These are phyloP conservation scores for Auriculariales sp. DNA, from an alignment of 768 basidiomycete genomes.

Conservation along the genomic window DNA sequence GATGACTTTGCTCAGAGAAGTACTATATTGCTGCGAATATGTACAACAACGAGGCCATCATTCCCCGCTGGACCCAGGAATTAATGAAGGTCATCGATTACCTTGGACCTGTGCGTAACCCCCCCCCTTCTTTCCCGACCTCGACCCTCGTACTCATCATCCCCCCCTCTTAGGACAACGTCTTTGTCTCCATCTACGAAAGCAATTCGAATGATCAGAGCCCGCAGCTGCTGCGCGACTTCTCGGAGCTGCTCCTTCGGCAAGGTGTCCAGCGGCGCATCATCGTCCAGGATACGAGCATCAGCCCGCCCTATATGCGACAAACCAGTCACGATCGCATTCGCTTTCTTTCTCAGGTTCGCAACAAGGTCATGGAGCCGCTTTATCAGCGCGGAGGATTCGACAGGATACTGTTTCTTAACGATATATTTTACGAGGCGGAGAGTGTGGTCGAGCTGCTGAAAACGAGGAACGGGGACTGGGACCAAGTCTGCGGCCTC, in stretches of 20 bases:
- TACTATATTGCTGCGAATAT: conserved; percentile 28
- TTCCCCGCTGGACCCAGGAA: conserved; percentile 25
- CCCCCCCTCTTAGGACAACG: background rate
- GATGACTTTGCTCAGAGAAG: conserved; percentile 10
- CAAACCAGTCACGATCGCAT: conserved; percentile 15
- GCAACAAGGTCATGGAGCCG: conserved; percentile 28
- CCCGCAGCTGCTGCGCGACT: background rate
- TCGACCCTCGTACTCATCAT: background rate
- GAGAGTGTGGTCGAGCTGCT: conserved; percentile 26
- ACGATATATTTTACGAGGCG: conserved; percentile 27
- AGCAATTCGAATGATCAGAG: background rate
- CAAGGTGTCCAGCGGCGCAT: background rate
- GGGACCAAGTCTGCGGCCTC: conserved; percentile 30
- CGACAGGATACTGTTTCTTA: conserved; percentile 26
- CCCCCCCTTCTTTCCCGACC: background rate
- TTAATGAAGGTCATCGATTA: conserved; percentile 21
- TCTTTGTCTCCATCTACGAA: background rate
- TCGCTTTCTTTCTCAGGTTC: conserved; percentile 21
- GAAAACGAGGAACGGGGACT: conserved; percentile 21
- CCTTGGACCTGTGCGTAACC: conserved; percentile 19
- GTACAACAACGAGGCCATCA: conserved; percentile 21
- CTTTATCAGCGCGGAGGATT: conserved; percentile 18
- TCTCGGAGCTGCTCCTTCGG: background rate
- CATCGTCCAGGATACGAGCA: background rate
- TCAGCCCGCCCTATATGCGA: background rate